Evolutionary conservation across 2,329 filamentous ascomycete genomes (phyloP), one percentile per base, ranked within the genome.

Genomic region (Ophiostoma triangulosporum): DNA sequence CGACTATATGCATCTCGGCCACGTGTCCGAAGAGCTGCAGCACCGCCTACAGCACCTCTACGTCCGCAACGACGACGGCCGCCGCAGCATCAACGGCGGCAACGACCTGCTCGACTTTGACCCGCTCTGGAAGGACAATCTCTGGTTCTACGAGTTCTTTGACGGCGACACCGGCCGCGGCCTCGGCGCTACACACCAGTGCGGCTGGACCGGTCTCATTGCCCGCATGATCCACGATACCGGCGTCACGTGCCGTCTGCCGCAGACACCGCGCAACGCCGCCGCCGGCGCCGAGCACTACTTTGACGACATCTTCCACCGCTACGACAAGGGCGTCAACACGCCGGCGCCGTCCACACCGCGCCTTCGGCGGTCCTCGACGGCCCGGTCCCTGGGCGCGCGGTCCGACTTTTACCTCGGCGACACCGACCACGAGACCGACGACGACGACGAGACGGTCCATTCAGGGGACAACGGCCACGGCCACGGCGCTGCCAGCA

Each of bases 141-240:
- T 97, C 62, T 96, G 88, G 87, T 97, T 95, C 75, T 86, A 95
- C 65, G 91, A 97, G 67, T 97, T 94, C 74, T 97, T 97, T 65
- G 91, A 97, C 64, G 91, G 89, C 36, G 90, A 97, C 65, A 83
- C 76, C 50, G 91, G 91, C 14, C 84, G 89, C 60, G 91, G 93
- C 15, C 77, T 97, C 1, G 91, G 91, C 54, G 88, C 91, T 35
- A 91, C 84, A 48, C 93, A 97, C 68, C 93, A 97, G 68, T 95
- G 88, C 64, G 91, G 91, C 50, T 97, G 93, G 91, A 96, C 91
- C 35, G 91, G 91, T 24, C 69, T 97, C 60, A 89, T 97, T 66
- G 91, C 91, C 26, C 90, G 94, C 69, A 86, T 97, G 80, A 97
- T 97, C 56, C 91, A 97, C 62, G 93, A 97, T 64, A 96, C 91